Evolutionary conservation across 495 filamentous ascomycete genomes (phyloP), one percentile per base, ranked within the genome.

Genomic region (Copromyces sp.): DNA sequence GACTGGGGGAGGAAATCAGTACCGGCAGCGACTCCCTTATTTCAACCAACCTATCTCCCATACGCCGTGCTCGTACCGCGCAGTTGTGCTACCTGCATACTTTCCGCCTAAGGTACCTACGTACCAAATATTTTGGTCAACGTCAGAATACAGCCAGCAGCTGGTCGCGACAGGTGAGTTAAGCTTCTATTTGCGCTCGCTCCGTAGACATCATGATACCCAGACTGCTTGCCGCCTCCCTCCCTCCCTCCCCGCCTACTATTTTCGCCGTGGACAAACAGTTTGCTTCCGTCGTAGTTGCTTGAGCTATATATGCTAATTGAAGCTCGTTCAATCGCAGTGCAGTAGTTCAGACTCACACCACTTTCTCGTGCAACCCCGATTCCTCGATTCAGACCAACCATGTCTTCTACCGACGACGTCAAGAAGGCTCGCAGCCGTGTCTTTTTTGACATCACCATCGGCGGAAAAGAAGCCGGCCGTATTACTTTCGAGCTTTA

Each of bases 401-500:
- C 24, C 45, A 86, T 84, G 82, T 74, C 81, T 5, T 71, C 76
- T 70, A 39, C 78, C 70, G 77, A 80, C 61, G 77, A 84, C 71
- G 47, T 75, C 69, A 84, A 83, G 79, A 79, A 80, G 76, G 73
- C 77, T 40, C 90, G 92, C 76, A 87, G 88, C 81, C 88, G 92
- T 73, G 93, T 94, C 82, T 97, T 90, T 84, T 94, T 98, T 81
- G 94, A 97, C 84, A 90, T 98, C 78, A 86, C 91, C 74, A 92
- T 97, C 76, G 93, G 91, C 72, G 83, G 86, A 20, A 86, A 89
- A 76, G 85, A 87, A 45, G 85, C 89, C 61, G 93, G 93, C 45
- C 91, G 94, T 71, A 83, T 98, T 80, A 86, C 82, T 45, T 91
- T 97, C 74, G 94, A 97, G 86, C 85, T 98, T 77, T 97, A 92